phyloP scores from a whole-genome alignment of 2,329 filamentous ascomycete species.

The Fusarium armeniacum region DNA sequence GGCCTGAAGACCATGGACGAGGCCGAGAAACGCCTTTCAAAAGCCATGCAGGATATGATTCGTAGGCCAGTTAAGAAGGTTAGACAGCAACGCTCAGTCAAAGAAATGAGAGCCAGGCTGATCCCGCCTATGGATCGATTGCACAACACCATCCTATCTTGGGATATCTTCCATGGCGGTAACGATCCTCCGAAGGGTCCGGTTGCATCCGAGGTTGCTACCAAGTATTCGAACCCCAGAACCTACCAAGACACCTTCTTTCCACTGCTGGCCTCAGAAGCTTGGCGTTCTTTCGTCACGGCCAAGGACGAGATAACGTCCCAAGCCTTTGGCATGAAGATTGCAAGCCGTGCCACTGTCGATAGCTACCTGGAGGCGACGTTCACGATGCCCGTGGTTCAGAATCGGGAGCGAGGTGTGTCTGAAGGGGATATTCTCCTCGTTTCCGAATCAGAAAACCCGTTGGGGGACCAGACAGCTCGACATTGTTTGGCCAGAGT shows the following conservation, averaged over 20 bases:
- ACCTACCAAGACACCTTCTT: slow-evolving; percentile 93
- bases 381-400: slow-evolving; percentile 79
- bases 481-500: slow-evolving; percentile 90
- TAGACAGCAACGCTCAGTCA: slow-evolving; percentile 83
- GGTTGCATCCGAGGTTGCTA: slow-evolving; percentile 81
- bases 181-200: slow-evolving; percentile 85
- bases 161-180: slow-evolving; percentile 94
- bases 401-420: slow-evolving; percentile 79
- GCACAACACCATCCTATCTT: slow-evolving; percentile 88
- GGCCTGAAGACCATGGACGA: slow-evolving; percentile 65
- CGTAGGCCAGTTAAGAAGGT: slow-evolving; percentile 86
- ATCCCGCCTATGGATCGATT: slow-evolving; percentile 88
- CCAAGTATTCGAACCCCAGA: slow-evolving; percentile 79
- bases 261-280: slow-evolving; percentile 89
- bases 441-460: slow-evolving; percentile 79
- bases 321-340: slow-evolving; percentile 87
- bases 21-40: slow-evolving; percentile 61
- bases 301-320: slow-evolving; percentile 87
- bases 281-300: slow-evolving; percentile 94
- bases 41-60: slow-evolving; percentile 67
- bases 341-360: slow-evolving; percentile 88
- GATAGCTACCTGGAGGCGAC: slow-evolving; percentile 95
- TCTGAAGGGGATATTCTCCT: slow-evolving; percentile 91
- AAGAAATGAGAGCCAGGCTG: slow-evolving; percentile 93
- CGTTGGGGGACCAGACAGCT: slow-evolving; percentile 73